Percentiles rank a stretch among this genome's conserved stretches.
Conservation (phyloP, 345 rosid species). For the Erucastrum elatum region DNA sequence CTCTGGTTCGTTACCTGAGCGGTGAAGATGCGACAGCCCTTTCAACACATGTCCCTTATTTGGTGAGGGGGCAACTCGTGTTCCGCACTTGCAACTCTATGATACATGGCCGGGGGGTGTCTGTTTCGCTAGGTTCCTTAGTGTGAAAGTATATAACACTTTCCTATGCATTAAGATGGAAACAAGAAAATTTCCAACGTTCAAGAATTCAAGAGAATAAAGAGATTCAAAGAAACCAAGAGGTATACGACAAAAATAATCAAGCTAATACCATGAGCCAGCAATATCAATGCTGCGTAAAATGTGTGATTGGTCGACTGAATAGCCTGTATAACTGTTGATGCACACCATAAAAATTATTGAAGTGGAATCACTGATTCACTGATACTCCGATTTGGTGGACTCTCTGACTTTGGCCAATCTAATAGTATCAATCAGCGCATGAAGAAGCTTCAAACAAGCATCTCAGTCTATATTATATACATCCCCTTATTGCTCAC, state of each 20-base stretch:
- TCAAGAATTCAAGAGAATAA: background rate
- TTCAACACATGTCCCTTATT: too few relatives aligned
- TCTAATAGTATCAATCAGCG: background rate
- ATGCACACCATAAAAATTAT: conserved; percentile 2
- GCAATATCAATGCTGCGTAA: background rate
- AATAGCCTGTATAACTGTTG: background rate
- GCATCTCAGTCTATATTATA: conserved; percentile 1
- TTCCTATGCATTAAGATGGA: background rate
- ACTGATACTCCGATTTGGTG: conserved; percentile 15
- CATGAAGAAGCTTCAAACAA: conserved; percentile 12
- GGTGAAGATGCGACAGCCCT: too few relatives aligned
- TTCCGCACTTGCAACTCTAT: too few relatives aligned
- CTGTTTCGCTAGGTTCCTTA: too few relatives aligned
- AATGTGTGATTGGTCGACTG: background rate
- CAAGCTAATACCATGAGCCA: background rate
- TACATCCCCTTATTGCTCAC: background rate
- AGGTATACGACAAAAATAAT: background rate
- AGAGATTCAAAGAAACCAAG: background rate
- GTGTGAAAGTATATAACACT: background rate
- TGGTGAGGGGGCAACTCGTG: too few relatives aligned
- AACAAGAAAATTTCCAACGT: background rate
- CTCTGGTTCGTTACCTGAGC: too few relatives aligned
- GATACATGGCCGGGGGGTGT: too few relatives aligned
- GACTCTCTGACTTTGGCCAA: conserved; percentile 19
- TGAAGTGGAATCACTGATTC: background rate